Conservation (phyloP, 1,284 basidiomycete genomes). For the Cryptococcus sp. region DNA sequence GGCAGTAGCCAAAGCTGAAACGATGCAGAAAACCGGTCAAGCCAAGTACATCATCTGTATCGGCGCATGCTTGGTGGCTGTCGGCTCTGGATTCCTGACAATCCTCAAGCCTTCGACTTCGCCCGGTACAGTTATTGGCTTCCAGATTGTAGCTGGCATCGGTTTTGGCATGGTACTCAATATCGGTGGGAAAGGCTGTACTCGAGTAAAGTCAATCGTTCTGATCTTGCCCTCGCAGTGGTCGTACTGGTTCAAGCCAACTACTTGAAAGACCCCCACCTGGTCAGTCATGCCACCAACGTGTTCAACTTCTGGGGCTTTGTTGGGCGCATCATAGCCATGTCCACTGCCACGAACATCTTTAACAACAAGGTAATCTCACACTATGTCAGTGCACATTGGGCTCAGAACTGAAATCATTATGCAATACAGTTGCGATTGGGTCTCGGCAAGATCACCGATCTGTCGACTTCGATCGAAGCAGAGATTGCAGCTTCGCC, state of each 20-base stretch:
- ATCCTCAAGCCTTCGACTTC: conserved; percentile 15
- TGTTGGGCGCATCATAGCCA: conserved; percentile 29
- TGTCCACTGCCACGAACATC: conserved; percentile 31
- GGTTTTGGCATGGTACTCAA: conserved; percentile 28
- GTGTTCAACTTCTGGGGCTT: conserved; percentile 36
- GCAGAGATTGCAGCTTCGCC: conserved; percentile 15
- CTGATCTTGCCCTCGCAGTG: conserved; percentile 12
- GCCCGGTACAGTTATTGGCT: conserved; percentile 23
- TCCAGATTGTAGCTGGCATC: conserved; percentile 26
- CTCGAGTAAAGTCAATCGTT: neutral
- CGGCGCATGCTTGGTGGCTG: conserved; percentile 20
- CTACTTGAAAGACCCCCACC: conserved; percentile 17
- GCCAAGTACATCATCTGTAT: conserved; percentile 27
- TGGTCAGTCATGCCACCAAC: conserved; percentile 28
- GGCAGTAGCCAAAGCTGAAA: neutral
- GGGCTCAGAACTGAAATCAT: neutral
- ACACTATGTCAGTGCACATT: neutral
- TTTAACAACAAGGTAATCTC: conserved; percentile 34
- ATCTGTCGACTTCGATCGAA: conserved; percentile 1
- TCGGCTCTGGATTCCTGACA: conserved; percentile 25
- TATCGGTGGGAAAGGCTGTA: conserved; percentile 13
- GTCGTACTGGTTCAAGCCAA: conserved; percentile 30
- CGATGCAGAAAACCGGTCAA: conserved; percentile 24
- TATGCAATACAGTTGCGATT: conserved; percentile 10
- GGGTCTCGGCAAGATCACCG: conserved; percentile 4